phyloP scores from a whole-genome alignment of 2,329 filamentous ascomycete species.

The Achaetomium macrosporum region DNA sequence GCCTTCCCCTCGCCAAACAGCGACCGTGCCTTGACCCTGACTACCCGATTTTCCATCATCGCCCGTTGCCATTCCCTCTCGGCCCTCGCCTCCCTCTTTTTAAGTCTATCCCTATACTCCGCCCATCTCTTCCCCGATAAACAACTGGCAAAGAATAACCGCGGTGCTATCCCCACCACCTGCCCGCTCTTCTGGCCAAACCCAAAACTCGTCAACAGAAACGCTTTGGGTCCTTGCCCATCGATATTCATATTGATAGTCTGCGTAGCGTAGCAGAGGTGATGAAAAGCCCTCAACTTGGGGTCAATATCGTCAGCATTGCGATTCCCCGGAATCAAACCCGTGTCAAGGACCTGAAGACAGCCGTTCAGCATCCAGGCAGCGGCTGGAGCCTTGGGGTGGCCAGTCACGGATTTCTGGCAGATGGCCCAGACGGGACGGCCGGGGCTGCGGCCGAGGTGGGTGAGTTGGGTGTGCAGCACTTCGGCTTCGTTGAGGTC shows the following conservation, averaged over 20 bases:
- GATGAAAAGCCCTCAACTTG: constrained; percentile 29
- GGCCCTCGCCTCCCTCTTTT: not conserved
- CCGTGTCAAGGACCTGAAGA: constrained; percentile 31
- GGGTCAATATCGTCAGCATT: constrained; percentile 34
- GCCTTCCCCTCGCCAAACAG: too few species aligned
- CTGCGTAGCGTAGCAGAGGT: constrained; percentile 24
- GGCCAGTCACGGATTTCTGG: constrained; percentile 36
- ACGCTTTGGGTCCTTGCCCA: constrained; percentile 30
- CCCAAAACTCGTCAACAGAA: constrained; percentile 37
- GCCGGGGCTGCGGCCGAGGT: constrained; percentile 31
- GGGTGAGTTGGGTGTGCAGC: constrained; percentile 31
- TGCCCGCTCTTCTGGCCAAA: constrained; percentile 41
- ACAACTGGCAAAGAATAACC: constrained; percentile 29
- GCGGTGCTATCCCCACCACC: constrained; percentile 32
- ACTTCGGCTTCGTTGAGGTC: constrained; percentile 36
- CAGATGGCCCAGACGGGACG: constrained; percentile 30
- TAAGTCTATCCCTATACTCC: not conserved
- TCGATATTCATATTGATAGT: not conserved
- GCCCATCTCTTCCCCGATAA: constrained; percentile 15
- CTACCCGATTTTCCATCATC: not conserved
- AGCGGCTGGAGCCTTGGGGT: constrained; percentile 34
- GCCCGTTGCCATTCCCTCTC: not conserved
- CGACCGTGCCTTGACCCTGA: too few species aligned
- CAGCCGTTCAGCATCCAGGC: constrained; percentile 36
- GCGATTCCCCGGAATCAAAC: constrained; percentile 32